These are phyloP conservation scores for Nicotiana sylvestris DNA, from an alignment of 257 asterid genomes.

Conservation along the genomic window DNA sequence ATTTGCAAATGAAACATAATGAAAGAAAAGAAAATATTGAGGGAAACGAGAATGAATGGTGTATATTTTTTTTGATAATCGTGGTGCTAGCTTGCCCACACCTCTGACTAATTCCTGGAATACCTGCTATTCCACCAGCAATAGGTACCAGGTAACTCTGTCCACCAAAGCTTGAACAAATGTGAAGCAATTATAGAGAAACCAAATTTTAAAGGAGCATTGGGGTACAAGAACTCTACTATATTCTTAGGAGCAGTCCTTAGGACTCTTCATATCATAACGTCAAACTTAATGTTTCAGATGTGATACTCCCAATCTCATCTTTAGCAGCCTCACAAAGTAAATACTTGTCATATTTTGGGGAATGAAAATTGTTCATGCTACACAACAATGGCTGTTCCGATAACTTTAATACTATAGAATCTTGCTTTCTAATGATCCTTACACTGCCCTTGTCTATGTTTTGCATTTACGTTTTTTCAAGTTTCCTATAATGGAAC, in stretches of 20 bases:
- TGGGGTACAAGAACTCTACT: neutral
- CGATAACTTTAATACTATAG: neutral
- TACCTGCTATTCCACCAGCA: too few relatives aligned
- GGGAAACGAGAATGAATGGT: neutral
- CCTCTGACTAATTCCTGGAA: too few relatives aligned
- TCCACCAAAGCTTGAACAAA: too few relatives aligned
- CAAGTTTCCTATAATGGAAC: neutral
- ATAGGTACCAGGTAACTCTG: too few relatives aligned
- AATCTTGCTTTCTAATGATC: neutral
- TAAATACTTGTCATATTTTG: neutral
- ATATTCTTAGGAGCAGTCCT: neutral
- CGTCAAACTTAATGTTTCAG: neutral
- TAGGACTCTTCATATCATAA: neutral
- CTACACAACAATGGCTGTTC: slow-evolving; percentile 4
- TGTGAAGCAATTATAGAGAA: neutral
- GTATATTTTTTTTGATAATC: neutral
- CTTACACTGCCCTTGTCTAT: neutral
- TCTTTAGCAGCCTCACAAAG: neutral
- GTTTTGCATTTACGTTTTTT: neutral
- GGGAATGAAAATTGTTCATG: neutral
- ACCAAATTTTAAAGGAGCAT: neutral
- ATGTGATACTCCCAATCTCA: neutral
- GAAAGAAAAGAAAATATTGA: neutral
- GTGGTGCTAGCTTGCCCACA: too few relatives aligned
- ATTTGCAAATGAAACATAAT: neutral